Evolutionary conservation across 2,329 filamentous ascomycete genomes (phyloP).

Genomic region (Ceratocystis colombiana): DNA sequence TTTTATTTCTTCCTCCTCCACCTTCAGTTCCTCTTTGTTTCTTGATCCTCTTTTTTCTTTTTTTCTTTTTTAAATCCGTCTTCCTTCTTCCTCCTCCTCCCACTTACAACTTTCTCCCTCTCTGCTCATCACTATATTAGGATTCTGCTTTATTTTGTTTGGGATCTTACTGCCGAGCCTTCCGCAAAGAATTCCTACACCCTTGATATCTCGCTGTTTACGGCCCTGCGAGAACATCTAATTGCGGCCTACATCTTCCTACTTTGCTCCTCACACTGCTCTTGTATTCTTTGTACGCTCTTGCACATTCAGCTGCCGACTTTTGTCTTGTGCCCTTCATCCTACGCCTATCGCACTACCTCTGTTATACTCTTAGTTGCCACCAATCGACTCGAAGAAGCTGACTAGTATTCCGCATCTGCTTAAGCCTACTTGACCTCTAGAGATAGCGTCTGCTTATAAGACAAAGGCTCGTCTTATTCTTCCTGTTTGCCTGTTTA

Average conservation of each 20-base stretch:
- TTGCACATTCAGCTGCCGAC: neutral
- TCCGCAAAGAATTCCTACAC: conserved; percentile 13
- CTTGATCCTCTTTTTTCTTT: neutral
- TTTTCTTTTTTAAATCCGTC: neutral
- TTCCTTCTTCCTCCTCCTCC: neutral
- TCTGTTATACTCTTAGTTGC: neutral
- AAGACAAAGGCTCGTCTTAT: conserved; percentile 9
- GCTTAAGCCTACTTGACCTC: conserved; percentile 1
- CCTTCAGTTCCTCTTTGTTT: neutral
- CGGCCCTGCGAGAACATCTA: conserved; percentile 11
- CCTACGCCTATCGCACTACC: neutral
- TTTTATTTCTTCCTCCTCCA: neutral
- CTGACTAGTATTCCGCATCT: neutral
- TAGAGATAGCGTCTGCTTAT: neutral
- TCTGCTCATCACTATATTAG: neutral
- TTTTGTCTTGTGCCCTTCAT: neutral
- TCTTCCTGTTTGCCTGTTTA: neutral
- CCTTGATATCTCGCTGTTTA: conserved; percentile 2
- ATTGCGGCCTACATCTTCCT: neutral
- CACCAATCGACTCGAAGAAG: neutral
- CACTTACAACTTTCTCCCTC: neutral
- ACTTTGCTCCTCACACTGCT: neutral
- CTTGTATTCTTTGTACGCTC: neutral
- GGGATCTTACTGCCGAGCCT: conserved; percentile 13
- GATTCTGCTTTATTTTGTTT: conserved; percentile 12